These are phyloP conservation scores for Diaporthe helianthi DNA, from an alignment of 2,329 filamentous ascomycete species.

Conservation along the genomic window DNA sequence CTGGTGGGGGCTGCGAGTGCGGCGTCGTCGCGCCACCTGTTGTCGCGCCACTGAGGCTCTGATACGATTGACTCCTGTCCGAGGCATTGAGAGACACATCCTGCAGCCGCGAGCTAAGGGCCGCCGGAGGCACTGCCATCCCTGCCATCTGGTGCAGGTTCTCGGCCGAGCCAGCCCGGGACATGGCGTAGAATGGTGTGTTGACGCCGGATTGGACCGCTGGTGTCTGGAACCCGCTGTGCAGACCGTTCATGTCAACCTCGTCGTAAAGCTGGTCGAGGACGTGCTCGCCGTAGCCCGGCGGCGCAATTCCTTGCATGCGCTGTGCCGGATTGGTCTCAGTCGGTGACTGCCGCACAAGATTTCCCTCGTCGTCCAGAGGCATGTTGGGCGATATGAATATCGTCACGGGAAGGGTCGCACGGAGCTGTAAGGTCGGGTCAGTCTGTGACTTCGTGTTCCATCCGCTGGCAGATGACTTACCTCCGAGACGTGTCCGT, in stretches of 20 bases:
- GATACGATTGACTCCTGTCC: slow-evolving; percentile 54
- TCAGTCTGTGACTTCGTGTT: slow-evolving; percentile 36
- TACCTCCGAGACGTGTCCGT: slow-evolving; percentile 92
- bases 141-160: slow-evolving; percentile 71
- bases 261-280: slow-evolving; percentile 92
- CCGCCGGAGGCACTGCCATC: slow-evolving; percentile 56
- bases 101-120: slow-evolving; percentile 71
- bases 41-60: slow-evolving; percentile 42
- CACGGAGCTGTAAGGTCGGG: slow-evolving; percentile 67
- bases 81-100: slow-evolving; percentile 65
- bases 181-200: slow-evolving; percentile 78
- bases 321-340: slow-evolving; percentile 58
- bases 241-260: slow-evolving; percentile 78
- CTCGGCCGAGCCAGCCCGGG: slow-evolving; percentile 80
- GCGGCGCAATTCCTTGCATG: slow-evolving; percentile 77
- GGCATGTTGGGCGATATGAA: slow-evolving; percentile 96
- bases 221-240: slow-evolving; percentile 65
- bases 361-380: slow-evolving; percentile 84
- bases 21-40: slow-evolving; percentile 48
- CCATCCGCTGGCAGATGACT: slow-evolving; percentile 38
- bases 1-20: slow-evolving; percentile 46
- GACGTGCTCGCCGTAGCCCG: slow-evolving; percentile 87
- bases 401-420: slow-evolving; percentile 87
- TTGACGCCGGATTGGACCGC: slow-evolving; percentile 74
- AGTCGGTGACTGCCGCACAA: slow-evolving; percentile 68